Percentiles rank a stretch among this genome's conserved stretches.
Evolutionary conservation across 805 yeast species (phyloP).

Genomic region (Lachancea meyersii): DNA sequence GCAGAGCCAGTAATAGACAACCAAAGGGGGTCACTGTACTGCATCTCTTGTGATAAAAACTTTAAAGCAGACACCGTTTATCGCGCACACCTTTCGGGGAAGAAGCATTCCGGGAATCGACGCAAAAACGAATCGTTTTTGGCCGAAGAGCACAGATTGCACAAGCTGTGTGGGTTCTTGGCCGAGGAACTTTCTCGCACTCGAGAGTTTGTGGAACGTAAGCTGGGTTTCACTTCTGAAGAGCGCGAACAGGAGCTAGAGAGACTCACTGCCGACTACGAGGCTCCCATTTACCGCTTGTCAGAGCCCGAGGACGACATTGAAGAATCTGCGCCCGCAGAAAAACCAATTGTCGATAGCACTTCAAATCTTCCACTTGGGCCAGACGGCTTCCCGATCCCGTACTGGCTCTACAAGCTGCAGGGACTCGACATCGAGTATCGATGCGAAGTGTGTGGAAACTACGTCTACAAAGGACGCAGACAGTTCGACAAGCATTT

Average conservation of each 20-base stretch:
- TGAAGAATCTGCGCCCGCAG: not conserved
- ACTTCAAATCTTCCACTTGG: slow-evolving; percentile 65
- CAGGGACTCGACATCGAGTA: slow-evolving; percentile 75
- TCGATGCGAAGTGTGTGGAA: slow-evolving; percentile 83
- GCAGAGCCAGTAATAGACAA: slow-evolving; percentile 10
- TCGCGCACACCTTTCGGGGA: slow-evolving; percentile 63
- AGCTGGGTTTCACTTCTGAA: slow-evolving; percentile 59
- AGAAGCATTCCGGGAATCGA: slow-evolving; percentile 58
- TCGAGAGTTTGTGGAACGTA: slow-evolving; percentile 55
- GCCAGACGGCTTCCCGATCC: slow-evolving; percentile 86
- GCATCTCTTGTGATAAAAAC: slow-evolving; percentile 55
- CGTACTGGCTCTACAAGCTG: slow-evolving; percentile 85
- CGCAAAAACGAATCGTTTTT: slow-evolving; percentile 22
- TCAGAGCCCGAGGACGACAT: slow-evolving; percentile 35
- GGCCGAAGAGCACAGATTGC: slow-evolving; percentile 37
- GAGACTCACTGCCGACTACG: slow-evolving; percentile 33
- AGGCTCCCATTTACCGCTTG: slow-evolving; percentile 34
- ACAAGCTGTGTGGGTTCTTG: slow-evolving; percentile 35
- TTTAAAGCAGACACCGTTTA: slow-evolving; percentile 64
- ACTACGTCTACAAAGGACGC: slow-evolving; percentile 65
- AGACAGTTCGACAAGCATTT: slow-evolving; percentile 70
- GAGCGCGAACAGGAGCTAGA: slow-evolving; percentile 56
- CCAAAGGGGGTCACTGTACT: slow-evolving; percentile 38
- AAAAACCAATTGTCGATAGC: not conserved
- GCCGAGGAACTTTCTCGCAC: slow-evolving; percentile 43